Evolutionary conservation across 352 stramenopile species (phyloP), one percentile per base, ranked within the genome.

Genomic region (Globisporangium apiculatum): DNA sequence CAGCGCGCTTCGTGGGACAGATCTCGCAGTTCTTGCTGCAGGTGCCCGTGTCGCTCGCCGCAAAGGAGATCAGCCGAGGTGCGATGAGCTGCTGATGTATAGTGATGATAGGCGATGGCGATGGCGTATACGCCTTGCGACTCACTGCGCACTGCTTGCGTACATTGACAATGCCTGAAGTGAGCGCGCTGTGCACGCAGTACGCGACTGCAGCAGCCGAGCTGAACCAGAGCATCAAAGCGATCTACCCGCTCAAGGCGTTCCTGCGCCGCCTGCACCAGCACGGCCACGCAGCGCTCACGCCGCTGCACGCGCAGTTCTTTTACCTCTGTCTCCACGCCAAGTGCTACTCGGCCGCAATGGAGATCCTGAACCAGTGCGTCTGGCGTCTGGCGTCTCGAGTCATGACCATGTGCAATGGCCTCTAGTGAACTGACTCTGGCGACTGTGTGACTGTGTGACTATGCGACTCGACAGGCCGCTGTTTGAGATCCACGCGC

Each of bases 291-390:
- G 72, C 64, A 17, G 60, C 66, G 53, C 60, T 94, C 51, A 92
- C 80, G 41, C 75, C 80, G 18, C 50, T 91, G 18, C 85, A 93
- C 58, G 75, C 60, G 10, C 68, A 80, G 15, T 91, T 91, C 62
- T 77, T 90, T 47, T 87, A 89, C 72, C 77, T 91, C 62, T 93
- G 83, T 58, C 70, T 93, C 36, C 67, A 86, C 42, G 69, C 81
- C 65, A 93, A 91, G 70, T 87, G 75, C 64, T 95, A 92, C 72
- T 72, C 72, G 40, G 79, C 83, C 12, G 79, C 81, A 7, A 73
- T 74, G 61, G 73, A 89, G 51, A 73, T 91, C 15, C 59, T 93
- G 36, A 64, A 80, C 56, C 67, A 84, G 85, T 94, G 64, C 50
- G 78, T 74, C 2, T 31, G 11, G 36, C 38, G 1, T 31, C 24